Evolutionary conservation across 495 filamentous ascomycete genomes (phyloP).

Genomic region (Neurospora africana): DNA sequence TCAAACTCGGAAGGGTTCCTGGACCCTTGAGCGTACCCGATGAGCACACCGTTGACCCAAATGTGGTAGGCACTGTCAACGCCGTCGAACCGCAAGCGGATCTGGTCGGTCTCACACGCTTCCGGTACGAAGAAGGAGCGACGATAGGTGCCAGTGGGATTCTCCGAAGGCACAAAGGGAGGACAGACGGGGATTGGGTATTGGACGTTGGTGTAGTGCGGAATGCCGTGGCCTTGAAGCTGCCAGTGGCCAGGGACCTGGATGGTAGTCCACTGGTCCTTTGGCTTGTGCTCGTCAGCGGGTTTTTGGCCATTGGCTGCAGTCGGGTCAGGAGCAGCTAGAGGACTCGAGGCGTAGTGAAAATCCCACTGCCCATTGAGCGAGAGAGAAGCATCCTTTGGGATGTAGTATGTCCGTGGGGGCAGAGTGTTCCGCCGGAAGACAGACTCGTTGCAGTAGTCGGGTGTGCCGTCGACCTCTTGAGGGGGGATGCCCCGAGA

Average conservation of each 20-base stretch:
- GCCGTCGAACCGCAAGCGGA: conserved; percentile 54
- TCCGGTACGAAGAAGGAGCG: conserved; percentile 41
- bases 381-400: conserved; percentile 26
- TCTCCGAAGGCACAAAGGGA: conserved; percentile 45
- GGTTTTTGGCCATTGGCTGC: not conserved
- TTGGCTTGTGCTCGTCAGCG: conserved; percentile 4
- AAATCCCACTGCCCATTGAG: conserved; percentile 55
- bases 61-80: conserved; percentile 58
- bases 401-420: conserved; percentile 40
- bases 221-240: conserved; percentile 49
- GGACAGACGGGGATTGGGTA: conserved; percentile 52
- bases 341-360: conserved; percentile 38
- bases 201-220: conserved; percentile 51
- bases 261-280: conserved; percentile 37
- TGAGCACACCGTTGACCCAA: conserved; percentile 47
- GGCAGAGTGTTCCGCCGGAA: conserved; percentile 40
- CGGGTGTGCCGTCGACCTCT: conserved; percentile 11
- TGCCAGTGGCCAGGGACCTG: conserved; percentile 59
- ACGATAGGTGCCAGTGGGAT: conserved; percentile 53
- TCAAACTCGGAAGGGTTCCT: conserved; percentile 56
- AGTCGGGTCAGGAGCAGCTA: conserved; percentile 32
- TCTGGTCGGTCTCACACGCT: conserved; percentile 27
- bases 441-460: conserved; percentile 24
- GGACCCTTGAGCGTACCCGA: conserved; percentile 55
- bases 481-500: conserved; percentile 6